These are phyloP conservation scores for Trypanosomatidae sp. DNA, from an alignment of 208 protist species.

Conservation along the genomic window DNA sequence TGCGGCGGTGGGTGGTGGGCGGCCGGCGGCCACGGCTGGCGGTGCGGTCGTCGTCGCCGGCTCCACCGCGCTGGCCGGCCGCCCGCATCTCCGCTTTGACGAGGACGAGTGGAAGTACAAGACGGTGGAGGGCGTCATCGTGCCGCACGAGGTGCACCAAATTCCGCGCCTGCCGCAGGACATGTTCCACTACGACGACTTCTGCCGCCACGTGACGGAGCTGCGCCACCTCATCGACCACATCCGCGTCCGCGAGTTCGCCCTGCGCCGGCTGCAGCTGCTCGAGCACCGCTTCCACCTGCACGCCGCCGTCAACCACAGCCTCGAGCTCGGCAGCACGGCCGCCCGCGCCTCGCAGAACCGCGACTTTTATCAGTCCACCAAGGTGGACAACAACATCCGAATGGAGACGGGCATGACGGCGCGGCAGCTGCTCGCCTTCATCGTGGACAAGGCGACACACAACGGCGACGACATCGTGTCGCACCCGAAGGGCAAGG, in stretches of 20 bases:
- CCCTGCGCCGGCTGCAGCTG: conserved; percentile 81
- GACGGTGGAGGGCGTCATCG: conserved; percentile 87
- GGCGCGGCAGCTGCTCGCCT: conserved; percentile 93
- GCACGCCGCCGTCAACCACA: conserved; percentile 92
- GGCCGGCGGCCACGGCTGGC: too few relatives aligned
- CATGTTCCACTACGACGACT: conserved; percentile 87
- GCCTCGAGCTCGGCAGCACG: conserved; percentile 73
- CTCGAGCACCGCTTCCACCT: conserved; percentile 93
- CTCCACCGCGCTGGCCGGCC: too few relatives aligned
- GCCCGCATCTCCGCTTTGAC: too few relatives aligned
- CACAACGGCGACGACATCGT: conserved; percentile 95
- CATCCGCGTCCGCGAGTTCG: conserved; percentile 81
- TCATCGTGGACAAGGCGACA: conserved; percentile 94
- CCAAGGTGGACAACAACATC: conserved; percentile 97
- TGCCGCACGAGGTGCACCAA: conserved; percentile 88
- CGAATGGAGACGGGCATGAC: conserved; percentile 95
- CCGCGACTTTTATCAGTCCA: conserved; percentile 95
- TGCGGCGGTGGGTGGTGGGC: too few relatives aligned
- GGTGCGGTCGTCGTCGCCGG: too few relatives aligned
- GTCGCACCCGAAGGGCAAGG: conserved; percentile 65
- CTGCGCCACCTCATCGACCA: conserved; percentile 62
- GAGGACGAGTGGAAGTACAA: conserved; percentile 93
- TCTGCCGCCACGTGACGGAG: conserved; percentile 76
- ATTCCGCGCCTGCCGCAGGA: conserved; percentile 88
- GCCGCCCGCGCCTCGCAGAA: conserved; percentile 83